phyloP scores from a whole-genome alignment of 1,139 yeast species.

The Meyerozyma smithsonii region DNA sequence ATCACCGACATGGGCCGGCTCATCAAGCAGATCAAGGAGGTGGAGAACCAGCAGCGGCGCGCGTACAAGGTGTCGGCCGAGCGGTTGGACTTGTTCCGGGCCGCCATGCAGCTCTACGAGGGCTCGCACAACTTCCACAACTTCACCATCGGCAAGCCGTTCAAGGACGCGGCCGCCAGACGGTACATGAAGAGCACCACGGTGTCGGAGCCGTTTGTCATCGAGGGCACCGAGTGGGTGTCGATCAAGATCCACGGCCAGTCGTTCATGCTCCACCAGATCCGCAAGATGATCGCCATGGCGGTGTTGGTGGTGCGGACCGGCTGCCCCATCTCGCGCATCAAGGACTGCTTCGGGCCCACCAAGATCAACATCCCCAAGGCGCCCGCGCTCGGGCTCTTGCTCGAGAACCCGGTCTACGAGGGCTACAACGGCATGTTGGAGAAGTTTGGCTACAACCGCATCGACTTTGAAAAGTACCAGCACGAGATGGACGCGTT shows the following conservation, averaged over 20 bases:
- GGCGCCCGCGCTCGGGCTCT: slow-evolving; percentile 92
- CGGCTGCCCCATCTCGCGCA: slow-evolving; percentile 74
- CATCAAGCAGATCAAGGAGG: slow-evolving; percentile 53
- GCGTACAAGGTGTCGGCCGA: slow-evolving; percentile 59
- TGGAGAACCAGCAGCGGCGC: slow-evolving; percentile 69
- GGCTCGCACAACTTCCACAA: slow-evolving; percentile 96
- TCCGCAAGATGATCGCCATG: slow-evolving; percentile 97
- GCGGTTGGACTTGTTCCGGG: slow-evolving; percentile 58
- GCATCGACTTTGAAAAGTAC: slow-evolving; percentile 65
- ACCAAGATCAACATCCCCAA: slow-evolving; percentile 86
- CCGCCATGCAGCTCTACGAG: slow-evolving; percentile 66
- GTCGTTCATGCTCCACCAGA: slow-evolving; percentile 97
- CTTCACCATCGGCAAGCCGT: slow-evolving; percentile 86
- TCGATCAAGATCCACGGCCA: slow-evolving; percentile 97
- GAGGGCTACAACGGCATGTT: slow-evolving; percentile 76
- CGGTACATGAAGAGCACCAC: slow-evolving; percentile 76
- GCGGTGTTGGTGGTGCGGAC: slow-evolving; percentile 81
- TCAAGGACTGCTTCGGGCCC: slow-evolving; percentile 71
- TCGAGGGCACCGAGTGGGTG: slow-evolving; percentile 94
- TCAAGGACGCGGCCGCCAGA: slow-evolving; percentile 77
- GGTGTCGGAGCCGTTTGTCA: slow-evolving; percentile 88
- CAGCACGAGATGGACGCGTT: slow-evolving; percentile 73
- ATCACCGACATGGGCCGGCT: slow-evolving; percentile 39
- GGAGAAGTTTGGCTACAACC: slow-evolving; percentile 73
- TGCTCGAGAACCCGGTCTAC: slow-evolving; percentile 88